These are phyloP conservation scores for Coemansia furcata DNA, from an alignment of 192 early-diverging fungal genomes.

Conservation along the genomic window DNA sequence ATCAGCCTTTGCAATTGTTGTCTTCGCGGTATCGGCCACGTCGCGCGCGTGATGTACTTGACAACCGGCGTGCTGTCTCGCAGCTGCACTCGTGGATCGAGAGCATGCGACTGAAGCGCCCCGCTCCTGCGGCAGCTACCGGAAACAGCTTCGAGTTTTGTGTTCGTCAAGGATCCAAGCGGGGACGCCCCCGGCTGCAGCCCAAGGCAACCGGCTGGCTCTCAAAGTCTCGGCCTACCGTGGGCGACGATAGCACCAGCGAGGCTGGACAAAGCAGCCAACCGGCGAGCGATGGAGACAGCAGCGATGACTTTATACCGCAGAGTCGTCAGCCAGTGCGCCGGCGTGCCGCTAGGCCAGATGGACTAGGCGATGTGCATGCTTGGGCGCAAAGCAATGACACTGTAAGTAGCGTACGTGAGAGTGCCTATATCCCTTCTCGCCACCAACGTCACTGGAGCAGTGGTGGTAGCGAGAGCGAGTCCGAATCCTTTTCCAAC, in stretches of 20 bases:
- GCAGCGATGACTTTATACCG: slow-evolving; percentile 48
- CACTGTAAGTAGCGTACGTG: slow-evolving; percentile 28
- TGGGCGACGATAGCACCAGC: slow-evolving; percentile 2
- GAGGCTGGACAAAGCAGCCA: not conserved
- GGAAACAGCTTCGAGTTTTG: slow-evolving; percentile 7
- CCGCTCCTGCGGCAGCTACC: not conserved
- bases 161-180: not conserved
- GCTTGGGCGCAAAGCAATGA: slow-evolving; percentile 44
- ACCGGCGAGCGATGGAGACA: slow-evolving; percentile 8
- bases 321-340: not conserved
- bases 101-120: slow-evolving; percentile 37
- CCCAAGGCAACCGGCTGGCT: not conserved
- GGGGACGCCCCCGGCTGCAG: not conserved
- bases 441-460: slow-evolving; percentile 23
- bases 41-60: slow-evolving; percentile 30
- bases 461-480: slow-evolving; percentile 31
- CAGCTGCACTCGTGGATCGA: slow-evolving; percentile 49
- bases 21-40: slow-evolving; percentile 36
- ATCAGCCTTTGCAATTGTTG: slow-evolving; percentile 22
- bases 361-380: slow-evolving; percentile 24
- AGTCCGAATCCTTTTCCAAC: slow-evolving; percentile 49
- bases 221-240: not conserved
- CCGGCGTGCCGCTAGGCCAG: not conserved
- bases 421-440: slow-evolving; percentile 1
- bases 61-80: slow-evolving; percentile 23